Percentiles rank a stretch among this genome's conserved stretches.
Conservation (phyloP, 129 eudicot species). For the Flaveria trinervia region DNA sequence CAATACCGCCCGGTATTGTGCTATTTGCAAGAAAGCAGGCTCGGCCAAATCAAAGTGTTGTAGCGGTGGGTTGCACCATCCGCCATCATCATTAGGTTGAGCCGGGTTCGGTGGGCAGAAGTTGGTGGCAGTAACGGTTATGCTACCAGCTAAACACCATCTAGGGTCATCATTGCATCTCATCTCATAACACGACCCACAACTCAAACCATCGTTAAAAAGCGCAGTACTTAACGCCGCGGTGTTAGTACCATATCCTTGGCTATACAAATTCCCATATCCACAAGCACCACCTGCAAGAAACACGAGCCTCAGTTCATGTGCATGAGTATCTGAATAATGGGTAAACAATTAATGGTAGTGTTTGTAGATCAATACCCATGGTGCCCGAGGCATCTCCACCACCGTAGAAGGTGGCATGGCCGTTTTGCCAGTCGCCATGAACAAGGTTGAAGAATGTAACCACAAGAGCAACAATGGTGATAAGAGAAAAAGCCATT, state of each 20-base stretch:
- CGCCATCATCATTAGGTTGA: conserved; percentile 67
- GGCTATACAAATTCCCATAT: conserved; percentile 78
- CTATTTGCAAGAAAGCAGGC: conserved; percentile 87
- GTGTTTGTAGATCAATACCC: conserved; percentile 41
- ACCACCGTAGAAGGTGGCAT: conserved; percentile 89
- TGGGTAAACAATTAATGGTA: too few species aligned
- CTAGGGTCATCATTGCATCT: conserved; percentile 62
- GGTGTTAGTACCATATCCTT: conserved; percentile 77
- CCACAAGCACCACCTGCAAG: conserved; percentile 89
- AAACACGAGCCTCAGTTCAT: conserved; percentile 13
- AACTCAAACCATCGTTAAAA: conserved; percentile 71
- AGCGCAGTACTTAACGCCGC: conserved; percentile 85
- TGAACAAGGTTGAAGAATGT: conserved; percentile 29
- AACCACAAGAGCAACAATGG: conserved; percentile 34
- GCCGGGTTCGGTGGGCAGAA: conserved; percentile 84
- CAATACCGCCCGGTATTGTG: conserved; percentile 77
- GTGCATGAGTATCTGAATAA: neutral
- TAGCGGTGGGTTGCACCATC: conserved; percentile 92
- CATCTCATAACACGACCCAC: conserved; percentile 77
- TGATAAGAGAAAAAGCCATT: conserved; percentile 45
- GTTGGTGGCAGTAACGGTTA: conserved; percentile 72
- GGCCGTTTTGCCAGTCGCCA: conserved; percentile 61
- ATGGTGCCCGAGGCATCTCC: conserved; percentile 95
- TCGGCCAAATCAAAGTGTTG: conserved; percentile 83
- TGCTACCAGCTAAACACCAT: conserved; percentile 65